A percentile compares a stretch with the other conserved stretches of the same genome.
phyloP scores from a whole-genome alignment of 352 stramenopile species.

The Pythium dissimile region DNA sequence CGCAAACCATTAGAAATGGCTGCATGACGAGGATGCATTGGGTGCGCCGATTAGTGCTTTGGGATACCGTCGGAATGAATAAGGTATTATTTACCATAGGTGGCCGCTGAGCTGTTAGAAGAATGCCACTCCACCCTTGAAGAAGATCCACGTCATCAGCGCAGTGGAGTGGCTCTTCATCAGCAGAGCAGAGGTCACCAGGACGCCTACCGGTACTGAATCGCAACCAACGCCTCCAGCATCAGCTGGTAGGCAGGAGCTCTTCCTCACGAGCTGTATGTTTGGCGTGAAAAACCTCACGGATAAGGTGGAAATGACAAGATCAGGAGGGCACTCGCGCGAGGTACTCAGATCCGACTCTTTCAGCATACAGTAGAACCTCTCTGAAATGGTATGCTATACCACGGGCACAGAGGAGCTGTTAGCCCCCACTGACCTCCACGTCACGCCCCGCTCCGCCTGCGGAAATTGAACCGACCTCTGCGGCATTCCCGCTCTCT shows the following conservation, averaged over 20 bases:
- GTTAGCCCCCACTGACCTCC: conserved; percentile 6
- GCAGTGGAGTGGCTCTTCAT: neutral
- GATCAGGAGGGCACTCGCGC: neutral
- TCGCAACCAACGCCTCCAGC: neutral
- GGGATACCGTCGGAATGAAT: neutral
- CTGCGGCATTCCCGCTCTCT: neutral
- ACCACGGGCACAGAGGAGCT: conserved; percentile 1
- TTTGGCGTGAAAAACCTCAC: conserved; percentile 7
- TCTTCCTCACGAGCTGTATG: too few species aligned
- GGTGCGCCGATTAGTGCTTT: neutral
- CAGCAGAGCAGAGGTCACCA: neutral
- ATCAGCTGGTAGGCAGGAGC: neutral
- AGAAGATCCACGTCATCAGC: neutral
- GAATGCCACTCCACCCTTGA: neutral
- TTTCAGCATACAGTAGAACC: neutral
- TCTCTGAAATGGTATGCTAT: neutral
- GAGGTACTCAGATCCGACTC: conserved; percentile 25
- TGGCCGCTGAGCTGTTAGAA: neutral
- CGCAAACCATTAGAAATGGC: neutral
- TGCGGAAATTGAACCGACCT: conserved; percentile 7
- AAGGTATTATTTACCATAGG: neutral
- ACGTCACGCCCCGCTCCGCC: conserved; percentile 20
- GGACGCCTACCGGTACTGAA: too few species aligned
- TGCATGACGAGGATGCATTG: too few species aligned
- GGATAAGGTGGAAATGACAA: neutral